A percentile compares a stretch with the other conserved stretches of the same genome.
These are phyloP conservation scores for Gnetum montanum DNA, from an alignment of 75 land plant genomes.

Conservation along the genomic window DNA sequence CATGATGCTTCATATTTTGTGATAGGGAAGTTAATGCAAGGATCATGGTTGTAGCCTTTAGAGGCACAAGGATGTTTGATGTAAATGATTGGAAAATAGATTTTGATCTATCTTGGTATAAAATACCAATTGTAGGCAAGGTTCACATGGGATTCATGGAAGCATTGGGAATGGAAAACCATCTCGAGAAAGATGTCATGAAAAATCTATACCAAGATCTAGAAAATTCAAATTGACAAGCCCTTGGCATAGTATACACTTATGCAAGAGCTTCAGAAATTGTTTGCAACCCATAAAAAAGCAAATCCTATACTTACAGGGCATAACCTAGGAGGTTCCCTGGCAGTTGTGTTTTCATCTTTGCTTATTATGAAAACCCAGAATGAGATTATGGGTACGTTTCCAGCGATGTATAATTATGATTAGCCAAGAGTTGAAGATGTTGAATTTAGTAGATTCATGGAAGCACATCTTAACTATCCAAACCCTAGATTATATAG, in stretches of 20 bases:
- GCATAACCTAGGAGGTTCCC: conserved; percentile 28
- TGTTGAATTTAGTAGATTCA: conserved; percentile 5
- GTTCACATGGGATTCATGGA: conserved; percentile 17
- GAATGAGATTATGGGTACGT: background rate
- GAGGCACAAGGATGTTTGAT: conserved; percentile 23
- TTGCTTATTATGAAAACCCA: conserved; percentile 8
- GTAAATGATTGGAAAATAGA: conserved; percentile 22
- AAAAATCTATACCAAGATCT: background rate
- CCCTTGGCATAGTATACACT: conserved; percentile 18
- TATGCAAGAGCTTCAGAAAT: background rate
- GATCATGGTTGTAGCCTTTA: conserved; percentile 20
- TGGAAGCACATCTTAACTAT: conserved; percentile 1
- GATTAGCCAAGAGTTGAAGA: conserved; percentile 34
- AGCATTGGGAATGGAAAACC: background rate
- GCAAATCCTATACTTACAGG: conserved; percentile 32
- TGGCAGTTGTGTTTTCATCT: conserved; percentile 13
- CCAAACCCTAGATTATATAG: conserved; percentile 25
- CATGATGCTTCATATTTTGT: conserved; percentile 18
- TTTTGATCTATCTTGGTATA: conserved; percentile 22
- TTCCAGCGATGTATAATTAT: conserved; percentile 10
- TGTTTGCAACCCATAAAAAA: conserved; percentile 7
- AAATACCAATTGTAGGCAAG: conserved; percentile 13
- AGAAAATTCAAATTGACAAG: background rate
- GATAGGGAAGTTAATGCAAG: conserved; percentile 6
- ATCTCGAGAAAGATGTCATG: background rate